Evolutionary conservation across 495 filamentous ascomycete genomes (phyloP).

Genomic region (Trichodelitschia bisporula): DNA sequence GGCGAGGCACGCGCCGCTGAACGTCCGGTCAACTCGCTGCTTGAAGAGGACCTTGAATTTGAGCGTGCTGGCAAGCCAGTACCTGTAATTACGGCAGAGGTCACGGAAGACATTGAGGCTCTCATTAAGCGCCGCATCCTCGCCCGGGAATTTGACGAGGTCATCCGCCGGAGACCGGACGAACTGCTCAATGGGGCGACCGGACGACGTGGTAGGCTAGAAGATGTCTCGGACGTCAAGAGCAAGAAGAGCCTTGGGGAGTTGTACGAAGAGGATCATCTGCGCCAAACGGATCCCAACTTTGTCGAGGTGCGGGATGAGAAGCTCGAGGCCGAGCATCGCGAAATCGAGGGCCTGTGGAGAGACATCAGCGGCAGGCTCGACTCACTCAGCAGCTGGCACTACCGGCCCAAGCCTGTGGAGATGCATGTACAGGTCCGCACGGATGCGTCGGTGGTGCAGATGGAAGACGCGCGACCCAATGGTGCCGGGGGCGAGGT

Average conservation of each 20-base stretch:
- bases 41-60: slow-evolving; percentile 90
- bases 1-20: slow-evolving; percentile 71
- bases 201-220: slow-evolving; percentile 28
- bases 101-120: slow-evolving; percentile 77
- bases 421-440: slow-evolving; percentile 63
- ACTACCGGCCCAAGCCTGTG: slow-evolving; percentile 74
- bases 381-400: slow-evolving; percentile 77
- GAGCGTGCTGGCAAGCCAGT: slow-evolving; percentile 90
- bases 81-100: slow-evolving; percentile 80
- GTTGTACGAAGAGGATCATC: slow-evolving; percentile 81
- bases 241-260: slow-evolving; percentile 69
- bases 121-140: slow-evolving; percentile 88
- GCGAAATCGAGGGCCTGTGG: slow-evolving; percentile 70
- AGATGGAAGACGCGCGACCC: slow-evolving; percentile 89
- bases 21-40: slow-evolving; percentile 68
- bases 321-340: slow-evolving; percentile 56
- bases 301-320: slow-evolving; percentile 64
- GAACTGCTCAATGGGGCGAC: slow-evolving; percentile 26
- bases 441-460: slow-evolving; percentile 65
- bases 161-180: slow-evolving; percentile 59
- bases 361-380: slow-evolving; percentile 54
- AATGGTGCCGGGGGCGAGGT: slow-evolving; percentile 50
- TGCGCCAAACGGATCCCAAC: slow-evolving; percentile 50
- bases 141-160: slow-evolving; percentile 78
- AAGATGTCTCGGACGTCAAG: slow-evolving; percentile 68